These are phyloP conservation scores for Sporisorium graminicola DNA, from an alignment of 1,284 basidiomycete genomes.

Conservation along the genomic window DNA sequence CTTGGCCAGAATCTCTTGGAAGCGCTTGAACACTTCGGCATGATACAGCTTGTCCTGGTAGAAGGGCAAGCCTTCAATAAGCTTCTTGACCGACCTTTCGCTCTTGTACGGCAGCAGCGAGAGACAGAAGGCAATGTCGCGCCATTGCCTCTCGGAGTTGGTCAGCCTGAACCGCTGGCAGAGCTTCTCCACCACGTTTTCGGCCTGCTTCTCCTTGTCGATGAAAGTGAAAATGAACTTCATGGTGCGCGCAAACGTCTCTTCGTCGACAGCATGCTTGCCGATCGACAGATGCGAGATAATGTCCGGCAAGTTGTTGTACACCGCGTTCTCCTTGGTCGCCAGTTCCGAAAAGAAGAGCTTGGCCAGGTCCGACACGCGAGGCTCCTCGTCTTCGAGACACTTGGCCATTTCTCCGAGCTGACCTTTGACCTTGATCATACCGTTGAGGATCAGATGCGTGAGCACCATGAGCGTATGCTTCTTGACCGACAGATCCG, in stretches of 20 bases:
- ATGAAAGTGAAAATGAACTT: slow-evolving; percentile 96
- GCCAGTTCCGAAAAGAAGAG: slow-evolving; percentile 96
- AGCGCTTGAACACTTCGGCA: slow-evolving; percentile 82
- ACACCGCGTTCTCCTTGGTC: slow-evolving; percentile 97
- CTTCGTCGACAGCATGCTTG: slow-evolving; percentile 92
- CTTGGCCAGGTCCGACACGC: slow-evolving; percentile 92
- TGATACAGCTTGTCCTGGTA: slow-evolving; percentile 96
- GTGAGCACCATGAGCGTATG: slow-evolving; percentile 99
- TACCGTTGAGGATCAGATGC: slow-evolving; percentile 95
- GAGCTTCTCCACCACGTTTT: slow-evolving; percentile 70
- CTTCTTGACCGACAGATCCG: slow-evolving; percentile 92
- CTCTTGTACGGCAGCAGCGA: slow-evolving; percentile 96
- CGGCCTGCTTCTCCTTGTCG: slow-evolving; percentile 78
- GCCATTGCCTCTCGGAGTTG: slow-evolving; percentile 92
- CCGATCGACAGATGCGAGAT: slow-evolving; percentile 85
- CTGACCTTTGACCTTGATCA: slow-evolving; percentile 99
- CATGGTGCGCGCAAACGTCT: slow-evolving; percentile 91
- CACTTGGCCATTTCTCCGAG: slow-evolving; percentile 99
- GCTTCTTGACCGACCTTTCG: slow-evolving; percentile 93
- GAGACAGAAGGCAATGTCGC: slow-evolving; percentile 95
- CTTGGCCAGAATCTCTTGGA: slow-evolving; percentile 87
- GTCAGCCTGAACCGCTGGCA: slow-evolving; percentile 80
- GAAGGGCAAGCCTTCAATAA: slow-evolving; percentile 80
- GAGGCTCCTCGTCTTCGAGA: slow-evolving; percentile 88
- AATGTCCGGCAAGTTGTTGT: slow-evolving; percentile 88